A percentile compares a stretch with the other conserved stretches of the same genome.
These are phyloP conservation scores for Talaromyces sp. DNA, from an alignment of 2,329 filamentous ascomycete species.

Conservation along the genomic window DNA sequence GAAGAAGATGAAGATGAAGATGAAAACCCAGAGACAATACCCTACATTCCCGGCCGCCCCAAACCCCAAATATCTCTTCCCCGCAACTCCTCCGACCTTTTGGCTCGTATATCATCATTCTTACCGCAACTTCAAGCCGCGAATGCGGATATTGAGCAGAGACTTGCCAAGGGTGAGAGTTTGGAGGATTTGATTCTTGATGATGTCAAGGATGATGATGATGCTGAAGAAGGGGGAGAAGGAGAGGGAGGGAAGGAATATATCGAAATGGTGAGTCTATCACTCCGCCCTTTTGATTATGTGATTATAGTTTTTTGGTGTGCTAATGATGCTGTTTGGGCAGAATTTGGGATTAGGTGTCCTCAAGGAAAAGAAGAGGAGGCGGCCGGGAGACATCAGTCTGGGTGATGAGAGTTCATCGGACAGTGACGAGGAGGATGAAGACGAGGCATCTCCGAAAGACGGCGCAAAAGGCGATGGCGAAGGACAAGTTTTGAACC, in stretches of 20 bases:
- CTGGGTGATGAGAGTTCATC: not conserved
- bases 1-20: conserved; percentile 24
- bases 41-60: conserved; percentile 30
- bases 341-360: conserved; percentile 48
- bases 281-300: not conserved
- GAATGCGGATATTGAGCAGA: conserved; percentile 42
- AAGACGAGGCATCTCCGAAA: conserved; percentile 20
- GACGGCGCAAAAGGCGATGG: conserved; percentile 24
- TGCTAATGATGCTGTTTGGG: not conserved
- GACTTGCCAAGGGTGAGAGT: conserved; percentile 37
- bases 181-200: conserved; percentile 35
- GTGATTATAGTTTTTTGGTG: not conserved
- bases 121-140: conserved; percentile 45
- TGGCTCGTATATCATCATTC: conserved; percentile 42
- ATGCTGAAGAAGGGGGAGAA: conserved; percentile 20
- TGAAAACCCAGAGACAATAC: conserved; percentile 24
- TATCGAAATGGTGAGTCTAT: conserved; percentile 46
- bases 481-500: conserved; percentile 33
- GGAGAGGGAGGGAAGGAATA: conserved; percentile 35
- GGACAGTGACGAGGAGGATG: conserved; percentile 23
- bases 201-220: conserved; percentile 25
- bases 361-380: conserved; percentile 39
- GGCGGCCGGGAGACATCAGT: conserved; percentile 15
- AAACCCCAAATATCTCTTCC: conserved; percentile 35
- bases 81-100: conserved; percentile 31